These are phyloP conservation scores for Macrolepiota fuliginosa DNA, from an alignment of 768 basidiomycete species.

Conservation along the genomic window DNA sequence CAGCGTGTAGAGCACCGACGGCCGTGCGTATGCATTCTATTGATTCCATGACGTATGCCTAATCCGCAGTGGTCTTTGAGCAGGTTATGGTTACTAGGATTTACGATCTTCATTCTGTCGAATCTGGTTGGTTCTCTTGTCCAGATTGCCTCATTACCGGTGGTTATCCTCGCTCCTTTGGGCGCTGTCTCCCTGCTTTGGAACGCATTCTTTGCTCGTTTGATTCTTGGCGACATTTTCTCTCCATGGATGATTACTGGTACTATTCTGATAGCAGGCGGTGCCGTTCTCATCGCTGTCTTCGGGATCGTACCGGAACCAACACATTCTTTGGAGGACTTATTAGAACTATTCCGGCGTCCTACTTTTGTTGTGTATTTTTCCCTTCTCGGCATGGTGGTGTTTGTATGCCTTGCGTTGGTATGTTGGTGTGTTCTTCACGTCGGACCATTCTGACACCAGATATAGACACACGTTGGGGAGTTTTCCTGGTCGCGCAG, in stretches of 20 bases:
- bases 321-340: slow-evolving; percentile 82
- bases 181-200: slow-evolving; percentile 91
- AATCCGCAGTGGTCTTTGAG: slow-evolving; percentile 1
- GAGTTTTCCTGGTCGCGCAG: slow-evolving; percentile 61
- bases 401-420: slow-evolving; percentile 56
- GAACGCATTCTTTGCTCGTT: slow-evolving; percentile 89
- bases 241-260: slow-evolving; percentile 84
- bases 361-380: slow-evolving; percentile 83
- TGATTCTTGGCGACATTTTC: slow-evolving; percentile 84
- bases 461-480: slow-evolving; percentile 62
- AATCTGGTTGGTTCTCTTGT: slow-evolving; percentile 87
- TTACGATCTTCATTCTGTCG: slow-evolving; percentile 82
- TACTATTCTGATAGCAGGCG: slow-evolving; percentile 83
- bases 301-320: slow-evolving; percentile 92
- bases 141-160: slow-evolving; percentile 91
- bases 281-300: slow-evolving; percentile 84
- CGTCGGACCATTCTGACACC: not conserved
- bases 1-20: slow-evolving; percentile 73
- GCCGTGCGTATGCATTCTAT: slow-evolving; percentile 52
- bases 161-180: slow-evolving; percentile 91
- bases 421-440: slow-evolving; percentile 41
- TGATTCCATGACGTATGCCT: not conserved
- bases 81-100: slow-evolving; percentile 86
- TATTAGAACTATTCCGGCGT: slow-evolving; percentile 72
- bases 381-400: slow-evolving; percentile 59